These are phyloP conservation scores for Miamiensis avidus DNA, from an alignment of 169 alveolate species.

Conservation along the genomic window DNA sequence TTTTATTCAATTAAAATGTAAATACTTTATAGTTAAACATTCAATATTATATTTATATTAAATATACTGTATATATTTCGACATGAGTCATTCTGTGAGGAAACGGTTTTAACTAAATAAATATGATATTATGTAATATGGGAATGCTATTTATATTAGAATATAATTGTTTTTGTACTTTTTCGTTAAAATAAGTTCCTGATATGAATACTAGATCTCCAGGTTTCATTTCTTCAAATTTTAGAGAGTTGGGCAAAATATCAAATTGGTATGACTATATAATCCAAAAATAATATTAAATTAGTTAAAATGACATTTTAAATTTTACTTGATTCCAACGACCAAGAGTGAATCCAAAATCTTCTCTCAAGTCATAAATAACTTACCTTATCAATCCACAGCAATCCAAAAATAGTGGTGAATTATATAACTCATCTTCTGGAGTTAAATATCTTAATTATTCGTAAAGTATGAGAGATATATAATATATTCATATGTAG, in stretches of 20 bases:
- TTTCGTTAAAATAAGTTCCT: slow-evolving; percentile 68
- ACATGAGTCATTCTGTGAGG: slow-evolving; percentile 80
- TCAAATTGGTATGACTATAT: slow-evolving; percentile 63
- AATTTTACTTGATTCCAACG: slow-evolving; percentile 68
- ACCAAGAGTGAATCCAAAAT: slow-evolving; percentile 75
- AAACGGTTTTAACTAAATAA: slow-evolving; percentile 30
- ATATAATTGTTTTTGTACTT: slow-evolving; percentile 39
- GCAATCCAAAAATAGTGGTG: slow-evolving; percentile 72
- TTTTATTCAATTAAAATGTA: too few relatives aligned
- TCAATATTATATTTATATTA: background rate
- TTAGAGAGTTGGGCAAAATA: slow-evolving; percentile 60
- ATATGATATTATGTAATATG: background rate
- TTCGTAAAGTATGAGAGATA: background rate
- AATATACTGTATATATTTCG: slow-evolving; percentile 55
- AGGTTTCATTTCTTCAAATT: slow-evolving; percentile 64
- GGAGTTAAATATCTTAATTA: slow-evolving; percentile 4
- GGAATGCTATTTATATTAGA: background rate
- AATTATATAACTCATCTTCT: slow-evolving; percentile 36
- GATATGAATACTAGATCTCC: slow-evolving; percentile 74
- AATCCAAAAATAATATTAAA: background rate
- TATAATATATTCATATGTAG: slow-evolving; percentile 30
- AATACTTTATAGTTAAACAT: too few relatives aligned
- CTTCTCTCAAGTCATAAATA: slow-evolving; percentile 62
- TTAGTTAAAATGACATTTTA: too few relatives aligned
- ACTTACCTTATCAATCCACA: slow-evolving; percentile 74